phyloP scores from a whole-genome alignment of 2,329 filamentous ascomycete species.

The Colletotrichum kahawae region DNA sequence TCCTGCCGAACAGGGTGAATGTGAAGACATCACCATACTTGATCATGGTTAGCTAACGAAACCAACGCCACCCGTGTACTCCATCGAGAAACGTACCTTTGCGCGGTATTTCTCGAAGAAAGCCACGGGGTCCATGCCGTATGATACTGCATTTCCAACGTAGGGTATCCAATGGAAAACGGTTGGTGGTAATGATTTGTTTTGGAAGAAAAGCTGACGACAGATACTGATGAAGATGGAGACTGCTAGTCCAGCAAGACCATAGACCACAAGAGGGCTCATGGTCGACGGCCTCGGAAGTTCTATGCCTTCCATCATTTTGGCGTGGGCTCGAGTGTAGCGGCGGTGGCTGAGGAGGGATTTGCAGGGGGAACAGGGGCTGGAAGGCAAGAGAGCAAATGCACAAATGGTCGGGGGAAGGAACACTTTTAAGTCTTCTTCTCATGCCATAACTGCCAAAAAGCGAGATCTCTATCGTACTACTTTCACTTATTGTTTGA shows the following conservation, averaged over 20 bases:
- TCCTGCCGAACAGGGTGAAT: slow-evolving; percentile 86
- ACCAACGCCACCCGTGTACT: background rate
- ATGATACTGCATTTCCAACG: slow-evolving; percentile 88
- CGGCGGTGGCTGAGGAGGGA: background rate
- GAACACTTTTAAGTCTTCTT: background rate
- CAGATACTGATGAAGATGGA: slow-evolving; percentile 81
- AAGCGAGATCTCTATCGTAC: background rate
- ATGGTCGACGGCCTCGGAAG: background rate
- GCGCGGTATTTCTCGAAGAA: slow-evolving; percentile 81
- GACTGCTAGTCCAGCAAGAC: background rate
- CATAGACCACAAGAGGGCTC: background rate
- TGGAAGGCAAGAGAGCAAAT: background rate
- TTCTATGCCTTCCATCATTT: background rate
- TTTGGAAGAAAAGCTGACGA: slow-evolving; percentile 74
- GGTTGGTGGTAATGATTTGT: slow-evolving; percentile 79
- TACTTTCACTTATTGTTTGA: background rate
- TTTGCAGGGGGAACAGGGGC: background rate
- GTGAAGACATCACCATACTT: slow-evolving; percentile 91
- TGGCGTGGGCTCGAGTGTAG: background rate
- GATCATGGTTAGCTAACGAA: background rate
- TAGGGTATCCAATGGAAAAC: slow-evolving; percentile 85
- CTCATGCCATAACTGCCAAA: background rate
- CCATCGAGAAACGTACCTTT: slow-evolving; percentile 37
- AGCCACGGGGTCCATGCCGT: slow-evolving; percentile 90
- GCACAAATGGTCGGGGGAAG: background rate